Percentiles rank a stretch among this genome's conserved stretches.
Conservation (phyloP, 768 basidiomycete species). For the Boletus huronensis region DNA sequence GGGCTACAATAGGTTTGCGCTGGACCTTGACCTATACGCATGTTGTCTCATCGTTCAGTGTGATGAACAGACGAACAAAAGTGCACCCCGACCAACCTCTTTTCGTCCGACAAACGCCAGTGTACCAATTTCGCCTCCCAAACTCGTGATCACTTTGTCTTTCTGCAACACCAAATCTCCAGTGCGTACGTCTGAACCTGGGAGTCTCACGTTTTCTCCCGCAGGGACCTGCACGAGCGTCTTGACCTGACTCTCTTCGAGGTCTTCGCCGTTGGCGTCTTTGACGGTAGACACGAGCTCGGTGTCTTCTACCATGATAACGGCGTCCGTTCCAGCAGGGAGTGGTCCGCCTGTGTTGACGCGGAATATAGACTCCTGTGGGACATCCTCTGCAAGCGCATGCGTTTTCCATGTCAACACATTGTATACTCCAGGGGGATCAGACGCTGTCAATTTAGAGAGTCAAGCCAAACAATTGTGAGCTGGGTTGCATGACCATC, state of each 20-base stretch:
- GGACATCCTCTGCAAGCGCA: slow-evolving; percentile 32
- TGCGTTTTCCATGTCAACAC: slow-evolving; percentile 58
- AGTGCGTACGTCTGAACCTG: slow-evolving; percentile 68
- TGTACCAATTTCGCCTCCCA: slow-evolving; percentile 83
- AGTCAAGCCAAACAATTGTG: slow-evolving; percentile 1
- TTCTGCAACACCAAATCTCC: slow-evolving; percentile 66
- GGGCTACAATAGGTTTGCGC: slow-evolving; percentile 70
- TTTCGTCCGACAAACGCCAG: slow-evolving; percentile 73
- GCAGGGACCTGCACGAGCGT: slow-evolving; percentile 56
- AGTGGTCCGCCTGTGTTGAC: slow-evolving; percentile 87
- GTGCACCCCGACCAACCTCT: slow-evolving; percentile 43
- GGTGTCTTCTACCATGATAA: slow-evolving; percentile 95
- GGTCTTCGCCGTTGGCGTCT: slow-evolving; percentile 36
- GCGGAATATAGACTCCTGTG: slow-evolving; percentile 48
- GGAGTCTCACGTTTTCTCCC: slow-evolving; percentile 69
- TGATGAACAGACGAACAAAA: neutral
- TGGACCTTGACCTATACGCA: slow-evolving; percentile 58
- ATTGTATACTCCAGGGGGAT: slow-evolving; percentile 60
- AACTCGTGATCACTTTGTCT: slow-evolving; percentile 56
- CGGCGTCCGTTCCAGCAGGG: slow-evolving; percentile 68
- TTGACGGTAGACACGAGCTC: slow-evolving; percentile 55
- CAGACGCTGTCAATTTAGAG: slow-evolving; percentile 44
- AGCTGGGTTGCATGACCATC: slow-evolving; percentile 11
- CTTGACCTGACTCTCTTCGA: slow-evolving; percentile 71
- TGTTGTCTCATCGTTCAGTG: neutral